Percentiles rank a stretch among this genome's conserved stretches.
phyloP scores from a whole-genome alignment of 2,329 filamentous ascomycete genomes.

The Colletotrichum graminicola region DNA sequence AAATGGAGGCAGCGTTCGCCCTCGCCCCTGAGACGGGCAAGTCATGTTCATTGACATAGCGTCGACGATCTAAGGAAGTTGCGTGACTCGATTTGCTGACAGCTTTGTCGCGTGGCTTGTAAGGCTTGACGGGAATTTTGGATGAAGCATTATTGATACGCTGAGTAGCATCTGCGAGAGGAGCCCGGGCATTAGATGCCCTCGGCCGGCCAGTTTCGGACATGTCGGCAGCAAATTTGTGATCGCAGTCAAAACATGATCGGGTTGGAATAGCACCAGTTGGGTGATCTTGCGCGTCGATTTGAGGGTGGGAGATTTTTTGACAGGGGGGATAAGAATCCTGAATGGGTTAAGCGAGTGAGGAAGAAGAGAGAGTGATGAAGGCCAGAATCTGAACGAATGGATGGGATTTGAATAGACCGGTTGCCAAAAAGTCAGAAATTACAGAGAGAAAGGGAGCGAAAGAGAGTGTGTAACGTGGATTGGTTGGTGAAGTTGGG shows the following conservation, averaged over 20 bases:
- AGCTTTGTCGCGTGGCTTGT: constrained; percentile 49
- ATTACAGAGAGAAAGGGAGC: constrained; percentile 30
- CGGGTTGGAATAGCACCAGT: neutral
- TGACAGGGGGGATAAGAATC: constrained; percentile 27
- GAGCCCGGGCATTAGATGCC: constrained; percentile 49
- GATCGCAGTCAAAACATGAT: constrained; percentile 36
- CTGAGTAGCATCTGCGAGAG: constrained; percentile 62
- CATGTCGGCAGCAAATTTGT: constrained; percentile 27
- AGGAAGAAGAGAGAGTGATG: constrained; percentile 24
- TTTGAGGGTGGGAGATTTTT: constrained; percentile 31
- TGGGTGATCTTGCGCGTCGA: constrained; percentile 1
- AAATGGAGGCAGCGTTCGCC: constrained; percentile 27
- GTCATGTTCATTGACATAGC: constrained; percentile 39
- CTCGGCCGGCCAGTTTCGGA: constrained; percentile 37
- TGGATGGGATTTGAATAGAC: constrained; percentile 38
- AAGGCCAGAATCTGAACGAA: constrained; percentile 36
- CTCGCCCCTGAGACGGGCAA: constrained; percentile 15
- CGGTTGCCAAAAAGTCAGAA: constrained; percentile 41
- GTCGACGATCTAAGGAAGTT: constrained; percentile 35
- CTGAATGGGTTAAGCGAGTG: constrained; percentile 32
- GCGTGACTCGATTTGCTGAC: constrained; percentile 22
- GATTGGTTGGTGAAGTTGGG: constrained; percentile 18
- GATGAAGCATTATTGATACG: constrained; percentile 58
- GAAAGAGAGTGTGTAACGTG: constrained; percentile 1
- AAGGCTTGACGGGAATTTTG: constrained; percentile 46